These are phyloP conservation scores for Arthrobotrys pseudoclavata DNA, from an alignment of 2,329 filamentous ascomycete species.

Conservation along the genomic window DNA sequence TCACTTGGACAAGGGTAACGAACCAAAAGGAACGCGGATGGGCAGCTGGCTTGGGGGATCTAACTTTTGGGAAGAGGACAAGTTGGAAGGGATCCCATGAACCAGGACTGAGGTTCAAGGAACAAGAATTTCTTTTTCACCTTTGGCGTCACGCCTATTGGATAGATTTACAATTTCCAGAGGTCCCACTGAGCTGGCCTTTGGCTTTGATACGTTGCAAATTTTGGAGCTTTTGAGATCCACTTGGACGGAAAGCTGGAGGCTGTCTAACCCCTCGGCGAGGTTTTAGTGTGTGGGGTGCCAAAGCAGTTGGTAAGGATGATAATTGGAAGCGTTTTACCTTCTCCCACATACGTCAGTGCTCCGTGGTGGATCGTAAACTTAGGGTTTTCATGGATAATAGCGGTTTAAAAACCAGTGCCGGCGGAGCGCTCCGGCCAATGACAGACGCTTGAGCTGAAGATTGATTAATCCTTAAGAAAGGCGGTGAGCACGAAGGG, in stretches of 20 bases:
- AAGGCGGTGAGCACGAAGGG: background rate
- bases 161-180: conserved; percentile 12
- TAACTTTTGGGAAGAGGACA: conserved; percentile 18
- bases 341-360: conserved; percentile 29
- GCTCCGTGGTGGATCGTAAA: conserved; percentile 33
- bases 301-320: conserved; percentile 34
- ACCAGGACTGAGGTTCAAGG: conserved; percentile 46
- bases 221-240: conserved; percentile 6
- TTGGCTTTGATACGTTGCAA: conserved; percentile 29
- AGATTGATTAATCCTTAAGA: background rate
- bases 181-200: conserved; percentile 22
- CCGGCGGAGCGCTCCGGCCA: conserved; percentile 8
- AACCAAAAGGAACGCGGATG: conserved; percentile 17
- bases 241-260: conserved; percentile 28
- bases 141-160: conserved; percentile 29
- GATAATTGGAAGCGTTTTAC: conserved; percentile 27
- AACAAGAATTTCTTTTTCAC: conserved; percentile 11
- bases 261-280: conserved; percentile 29
- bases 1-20: conserved; percentile 42
- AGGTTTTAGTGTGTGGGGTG: conserved; percentile 41
- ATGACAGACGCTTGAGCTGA: conserved; percentile 5
- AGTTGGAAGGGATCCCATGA: conserved; percentile 33
- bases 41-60: conserved; percentile 14
- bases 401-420: conserved; percentile 16
- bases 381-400: conserved; percentile 25